Evolutionary conservation across 164 flowering plant species (phyloP), one percentile per base, ranked within the genome.

Genomic region (Aristolochia contorta): DNA sequence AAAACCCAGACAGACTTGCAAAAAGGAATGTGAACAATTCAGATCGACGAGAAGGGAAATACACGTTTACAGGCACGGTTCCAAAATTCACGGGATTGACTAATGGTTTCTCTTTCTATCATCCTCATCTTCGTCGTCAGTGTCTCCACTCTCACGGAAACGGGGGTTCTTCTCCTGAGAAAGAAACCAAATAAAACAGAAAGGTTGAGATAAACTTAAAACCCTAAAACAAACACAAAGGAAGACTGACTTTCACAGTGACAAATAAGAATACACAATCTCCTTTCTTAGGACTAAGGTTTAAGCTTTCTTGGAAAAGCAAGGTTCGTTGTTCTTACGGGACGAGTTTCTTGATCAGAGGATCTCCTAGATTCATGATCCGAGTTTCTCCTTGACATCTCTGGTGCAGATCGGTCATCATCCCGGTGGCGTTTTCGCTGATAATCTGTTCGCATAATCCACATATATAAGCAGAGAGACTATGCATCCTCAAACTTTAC

Each of bases 111-210:
- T 60, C 74, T 82, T 86, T 10, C 80, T 62, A 64, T 84, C 94
- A 7, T 87, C 68, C 19, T 65, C 98, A 12, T 89, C 98, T 0
- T 93, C 98, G 0, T 90, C 98, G 65, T 93, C 96, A 23, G 96
- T 86, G 59, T 93, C 96, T 4, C 97, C 98, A 59, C 99, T 88
- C 72, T 93, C 99, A 56, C 99, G 97, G 62, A 93, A 93, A 15
- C 97, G 90, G 15, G 99, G 99, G 72, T 93, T 93, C 78, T 90
- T 90, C 75, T 90, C 99, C 96, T 90, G 84, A 56, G 33, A 27
- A 27, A 27, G 33, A 16, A 7, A 9, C 16, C 30, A 47, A 59
- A 61, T 16, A 67, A 65, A 54, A 25, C 1, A 57, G 19, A 22
- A 37, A 4, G 43, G 12, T 10, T 7, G 43, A 3, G 1, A 37